Conservation (phyloP, 164 flowering plant species). For the Liriodendron chinense region DNA sequence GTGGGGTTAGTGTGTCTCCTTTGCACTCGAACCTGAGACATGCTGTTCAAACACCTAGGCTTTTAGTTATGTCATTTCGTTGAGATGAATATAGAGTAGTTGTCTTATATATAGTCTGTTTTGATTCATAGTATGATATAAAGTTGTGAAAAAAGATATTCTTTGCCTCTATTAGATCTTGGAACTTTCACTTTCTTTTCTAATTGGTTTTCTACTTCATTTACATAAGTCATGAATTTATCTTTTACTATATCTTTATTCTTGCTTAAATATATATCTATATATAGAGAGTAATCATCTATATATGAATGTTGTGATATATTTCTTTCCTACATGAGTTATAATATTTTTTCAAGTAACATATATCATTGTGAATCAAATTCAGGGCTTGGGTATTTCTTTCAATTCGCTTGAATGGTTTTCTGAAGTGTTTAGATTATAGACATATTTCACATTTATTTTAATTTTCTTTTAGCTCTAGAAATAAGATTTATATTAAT, state of each 20-base stretch:
- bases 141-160: slow-evolving; percentile 8
- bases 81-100: slow-evolving; percentile 16
- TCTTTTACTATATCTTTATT: slow-evolving; percentile 10
- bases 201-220: slow-evolving; percentile 20
- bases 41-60: no score
- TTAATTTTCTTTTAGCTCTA: not conserved
- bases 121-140: slow-evolving; percentile 13
- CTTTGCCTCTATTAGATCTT: slow-evolving; percentile 13
- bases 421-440: not conserved
- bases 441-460: not conserved
- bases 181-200: slow-evolving; percentile 8
- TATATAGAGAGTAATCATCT: not conserved
- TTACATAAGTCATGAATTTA: not conserved
- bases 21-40: no score
- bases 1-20: no score
- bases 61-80: slow-evolving; percentile 3
- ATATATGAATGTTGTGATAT: slow-evolving; percentile 15
- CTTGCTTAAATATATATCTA: not conserved
- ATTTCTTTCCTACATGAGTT: slow-evolving; percentile 11
- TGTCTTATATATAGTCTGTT: not conserved
- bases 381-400: slow-evolving; percentile 3
- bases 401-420: not conserved
- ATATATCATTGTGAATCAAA: slow-evolving; percentile 6
- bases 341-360: slow-evolving; percentile 6
- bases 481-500: no score